A percentile compares a stretch with the other conserved stretches of the same genome.
phyloP scores from a whole-genome alignment of 2,329 filamentous ascomycete genomes.

The Daldinia eschscholtzii region DNA sequence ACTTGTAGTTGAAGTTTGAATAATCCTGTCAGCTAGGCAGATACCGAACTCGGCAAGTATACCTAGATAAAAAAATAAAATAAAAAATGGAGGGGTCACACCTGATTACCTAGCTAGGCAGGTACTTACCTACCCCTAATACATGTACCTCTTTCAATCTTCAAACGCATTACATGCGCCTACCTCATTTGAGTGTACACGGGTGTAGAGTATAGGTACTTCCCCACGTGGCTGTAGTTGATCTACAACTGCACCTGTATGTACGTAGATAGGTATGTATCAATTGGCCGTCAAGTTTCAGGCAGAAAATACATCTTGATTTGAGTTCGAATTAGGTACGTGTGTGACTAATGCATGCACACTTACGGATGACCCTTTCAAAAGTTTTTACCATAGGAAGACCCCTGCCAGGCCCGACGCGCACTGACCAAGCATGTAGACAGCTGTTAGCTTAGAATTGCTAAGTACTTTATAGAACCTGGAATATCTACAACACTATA shows the following conservation, averaged over 20 bases:
- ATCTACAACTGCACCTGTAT: slow-evolving; percentile 33
- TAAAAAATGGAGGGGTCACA: slow-evolving; percentile 10
- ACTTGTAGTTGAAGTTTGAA: background rate
- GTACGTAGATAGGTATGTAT: background rate
- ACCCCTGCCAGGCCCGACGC: no score
- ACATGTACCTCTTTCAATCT: background rate
- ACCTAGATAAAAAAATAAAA: no score
- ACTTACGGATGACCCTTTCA: no score
- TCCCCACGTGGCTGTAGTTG: slow-evolving; percentile 40
- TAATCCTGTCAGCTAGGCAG: background rate
- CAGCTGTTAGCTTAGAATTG: no score
- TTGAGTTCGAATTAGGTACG: background rate
- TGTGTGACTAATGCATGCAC: background rate
- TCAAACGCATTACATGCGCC: slow-evolving; percentile 5
- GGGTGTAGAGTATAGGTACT: slow-evolving; percentile 30
- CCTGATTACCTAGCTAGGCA: slow-evolving; percentile 3
- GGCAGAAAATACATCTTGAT: slow-evolving; percentile 10
- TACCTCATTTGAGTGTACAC: slow-evolving; percentile 2
- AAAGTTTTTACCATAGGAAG: no score
- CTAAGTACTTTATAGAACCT: no score
- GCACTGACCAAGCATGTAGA: no score
- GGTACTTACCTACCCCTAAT: background rate
- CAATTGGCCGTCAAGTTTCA: slow-evolving; percentile 33
- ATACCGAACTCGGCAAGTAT: background rate
- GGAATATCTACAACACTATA: no score